Percentiles rank a stretch among this genome's conserved stretches.
Conservation (phyloP, 1,139 yeast genomes). For the Spathaspora sp. region DNA sequence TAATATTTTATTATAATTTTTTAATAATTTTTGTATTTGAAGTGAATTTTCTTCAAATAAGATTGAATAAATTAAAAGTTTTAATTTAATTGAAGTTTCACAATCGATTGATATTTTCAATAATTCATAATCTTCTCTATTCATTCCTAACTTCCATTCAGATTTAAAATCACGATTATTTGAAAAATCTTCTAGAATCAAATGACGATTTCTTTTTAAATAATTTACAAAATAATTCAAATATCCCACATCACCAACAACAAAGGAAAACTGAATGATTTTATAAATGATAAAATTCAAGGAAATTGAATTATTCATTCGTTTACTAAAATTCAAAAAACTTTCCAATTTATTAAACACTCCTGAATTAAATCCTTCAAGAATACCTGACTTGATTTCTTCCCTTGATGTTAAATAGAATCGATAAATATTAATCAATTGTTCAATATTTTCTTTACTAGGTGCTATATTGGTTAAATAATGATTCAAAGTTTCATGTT, state of each 20-base stretch:
- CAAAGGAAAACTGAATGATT: constrained; percentile 34
- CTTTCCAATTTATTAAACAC: constrained; percentile 64
- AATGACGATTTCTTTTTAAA: constrained; percentile 13
- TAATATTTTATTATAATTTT: constrained; percentile 25
- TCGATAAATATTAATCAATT: constrained; percentile 31
- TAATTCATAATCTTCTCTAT: constrained; percentile 14
- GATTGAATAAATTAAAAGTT: constrained; percentile 27
- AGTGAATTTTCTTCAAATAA: constrained; percentile 17
- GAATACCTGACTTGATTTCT: constrained; percentile 50
- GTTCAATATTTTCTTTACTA: constrained; percentile 23
- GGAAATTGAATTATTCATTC: constrained; percentile 40
- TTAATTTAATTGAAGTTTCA: constrained; percentile 14
- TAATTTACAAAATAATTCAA: constrained; percentile 24
- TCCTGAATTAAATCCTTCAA: constrained; percentile 51
- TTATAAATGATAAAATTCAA: constrained; percentile 33
- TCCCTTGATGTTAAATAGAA: constrained; percentile 53
- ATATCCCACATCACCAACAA: constrained; percentile 36
- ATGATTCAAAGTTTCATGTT: constrained; percentile 72
- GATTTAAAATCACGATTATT: constrained; percentile 53
- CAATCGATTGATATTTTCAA: constrained; percentile 9
- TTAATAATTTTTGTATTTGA: constrained; percentile 18
- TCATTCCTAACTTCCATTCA: constrained; percentile 47
- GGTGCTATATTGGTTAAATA: constrained; percentile 51
- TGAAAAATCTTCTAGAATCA: constrained; percentile 15
- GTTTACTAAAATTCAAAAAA: constrained; percentile 51